Percentiles rank a stretch among this genome's conserved stretches.
Evolutionary conservation across 768 basidiomycete species (phyloP).

Genomic region (Mycena kentingensis): DNA sequence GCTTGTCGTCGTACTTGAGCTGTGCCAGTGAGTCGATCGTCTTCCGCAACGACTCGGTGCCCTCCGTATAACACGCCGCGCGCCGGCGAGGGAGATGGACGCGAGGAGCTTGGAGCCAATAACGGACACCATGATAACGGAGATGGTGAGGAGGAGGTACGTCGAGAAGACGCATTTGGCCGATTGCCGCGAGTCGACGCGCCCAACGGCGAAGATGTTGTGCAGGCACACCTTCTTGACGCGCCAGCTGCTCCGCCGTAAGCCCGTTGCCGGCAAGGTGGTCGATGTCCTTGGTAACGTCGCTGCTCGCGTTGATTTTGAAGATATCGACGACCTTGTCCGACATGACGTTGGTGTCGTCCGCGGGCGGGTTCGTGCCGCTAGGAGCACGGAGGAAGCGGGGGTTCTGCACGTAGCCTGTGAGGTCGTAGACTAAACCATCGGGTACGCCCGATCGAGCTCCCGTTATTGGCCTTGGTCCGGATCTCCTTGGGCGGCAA

Average conservation of each 20-base stretch:
- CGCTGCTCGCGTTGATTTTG: conserved; percentile 69
- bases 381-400: conserved; percentile 55
- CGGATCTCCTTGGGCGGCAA: conserved; percentile 75
- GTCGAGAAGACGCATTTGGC: conserved; percentile 90
- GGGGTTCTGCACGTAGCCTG: conserved; percentile 72
- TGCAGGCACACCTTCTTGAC: conserved; percentile 88
- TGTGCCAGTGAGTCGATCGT: conserved; percentile 95
- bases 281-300: conserved; percentile 79
- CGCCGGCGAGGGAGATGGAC: conserved; percentile 78
- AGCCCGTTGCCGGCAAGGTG: conserved; percentile 55
- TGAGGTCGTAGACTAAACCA: conserved; percentile 83
- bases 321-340: conserved; percentile 71
- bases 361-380: conserved; percentile 45
- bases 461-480: conserved; percentile 63
- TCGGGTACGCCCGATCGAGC: conserved; percentile 86
- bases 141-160: conserved; percentile 88
- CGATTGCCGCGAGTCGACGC: conserved; percentile 89
- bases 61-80: conserved; percentile 96
- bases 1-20: conserved; percentile 97
- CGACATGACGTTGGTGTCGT: conserved; percentile 71
- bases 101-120: conserved; percentile 97
- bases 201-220: conserved; percentile 90
- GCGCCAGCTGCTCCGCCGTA: conserved; percentile 48
- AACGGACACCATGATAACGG: conserved; percentile 89
- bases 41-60: conserved; percentile 76